Conservation (phyloP, 306 rosid species). For the Astragalus glycyphyllos region DNA sequence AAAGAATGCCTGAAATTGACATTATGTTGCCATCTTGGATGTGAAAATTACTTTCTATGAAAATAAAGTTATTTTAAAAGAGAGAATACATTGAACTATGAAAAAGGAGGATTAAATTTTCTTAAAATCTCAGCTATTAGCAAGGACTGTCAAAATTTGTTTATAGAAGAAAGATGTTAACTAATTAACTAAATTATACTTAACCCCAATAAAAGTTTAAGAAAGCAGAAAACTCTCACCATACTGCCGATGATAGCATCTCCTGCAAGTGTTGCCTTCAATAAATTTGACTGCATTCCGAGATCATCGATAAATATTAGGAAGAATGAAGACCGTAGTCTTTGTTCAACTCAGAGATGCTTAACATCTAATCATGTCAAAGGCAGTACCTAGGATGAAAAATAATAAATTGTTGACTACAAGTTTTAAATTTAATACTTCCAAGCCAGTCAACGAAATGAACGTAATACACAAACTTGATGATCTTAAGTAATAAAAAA, state of each 20-base stretch:
- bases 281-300: constrained; percentile 55
- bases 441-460: not conserved
- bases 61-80: not conserved
- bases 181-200: not conserved
- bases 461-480: not conserved
- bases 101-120: not conserved
- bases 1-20: not conserved
- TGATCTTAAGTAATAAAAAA: not conserved
- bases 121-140: not conserved
- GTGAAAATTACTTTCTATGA: not conserved
- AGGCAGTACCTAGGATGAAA: not conserved
- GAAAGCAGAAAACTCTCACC: constrained; percentile 48
- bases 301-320: constrained; percentile 11
- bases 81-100: not conserved
- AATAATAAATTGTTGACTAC: not conserved
- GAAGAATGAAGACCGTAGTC: not conserved
- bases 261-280: constrained; percentile 77
- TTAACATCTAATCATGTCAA: not conserved
- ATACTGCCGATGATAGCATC: constrained; percentile 71
- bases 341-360: constrained; percentile 26
- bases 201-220: not conserved
- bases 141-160: not conserved
- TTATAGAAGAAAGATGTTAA: not conserved
- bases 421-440: not conserved
- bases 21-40: constrained; percentile 3